Evolutionary conservation across 805 yeast species (phyloP), one percentile per base, ranked within the genome.

Genomic region (Phaffomyces antillensis): DNA sequence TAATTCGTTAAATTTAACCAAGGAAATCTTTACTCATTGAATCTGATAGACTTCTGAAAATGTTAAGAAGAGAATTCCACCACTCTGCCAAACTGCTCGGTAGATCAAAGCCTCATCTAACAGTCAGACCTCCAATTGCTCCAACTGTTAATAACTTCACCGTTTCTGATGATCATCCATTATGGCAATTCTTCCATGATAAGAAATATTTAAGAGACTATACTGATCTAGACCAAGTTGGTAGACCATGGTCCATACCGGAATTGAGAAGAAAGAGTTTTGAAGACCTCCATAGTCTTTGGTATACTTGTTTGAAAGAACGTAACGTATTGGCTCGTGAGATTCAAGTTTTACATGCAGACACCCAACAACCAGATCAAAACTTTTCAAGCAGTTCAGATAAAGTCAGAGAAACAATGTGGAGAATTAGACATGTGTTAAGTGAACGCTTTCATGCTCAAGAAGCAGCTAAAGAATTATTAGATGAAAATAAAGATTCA

Each of bases 251-350:
- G 99, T 67, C 83, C 7, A 72, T 89, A 43, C 83, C 88, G 5
- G 98, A 91, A 61, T 75, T 93, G 55, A 80, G 99, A 62, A 76
- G 95, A 50, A 93, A 93, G 64, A 79, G 87, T 16, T 93, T 89
- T 59, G 93, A 89, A 36, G 99, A 93, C 61, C 70, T 93, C 55
- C 99, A 93, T 64, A 76, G 80, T 33, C 70, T 93, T 56, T 93
- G 99, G 98, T 91, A 87, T 62, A 73, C 83, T 37, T 79, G 90
- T 53, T 66, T 91, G 52, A 85, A 79, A 60, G 96, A 93, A 64
- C 71, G 95, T 53, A 93, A 93, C 62, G 67, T 78, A 13, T 64
- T 91, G 45, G 80, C 79, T 31, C 75, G 96, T 54, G 98, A 93
- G 63, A 70, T 71, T 44, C 79, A 83, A 51, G 71, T 86, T 52